Conservation (phyloP, 2,329 filamentous ascomycete species). For the Fusarium beomiforme region DNA sequence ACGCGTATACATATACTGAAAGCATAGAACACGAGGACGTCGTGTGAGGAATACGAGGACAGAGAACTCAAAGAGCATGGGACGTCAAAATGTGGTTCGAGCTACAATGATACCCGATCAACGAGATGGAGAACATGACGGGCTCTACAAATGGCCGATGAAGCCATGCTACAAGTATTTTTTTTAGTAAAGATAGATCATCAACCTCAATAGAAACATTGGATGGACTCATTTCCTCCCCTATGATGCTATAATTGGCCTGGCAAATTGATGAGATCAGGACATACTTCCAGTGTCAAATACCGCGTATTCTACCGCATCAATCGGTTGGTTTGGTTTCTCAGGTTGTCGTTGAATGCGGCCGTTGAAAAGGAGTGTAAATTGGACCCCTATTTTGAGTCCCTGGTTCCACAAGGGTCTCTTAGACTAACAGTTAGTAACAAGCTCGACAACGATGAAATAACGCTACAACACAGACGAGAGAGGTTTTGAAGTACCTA, state of each 20-base stretch:
- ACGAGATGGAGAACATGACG: constrained; percentile 20
- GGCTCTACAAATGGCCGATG: constrained; percentile 7
- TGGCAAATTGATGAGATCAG: background rate
- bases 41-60: constrained; percentile 16
- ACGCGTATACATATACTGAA: constrained; percentile 20
- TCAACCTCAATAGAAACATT: constrained; percentile 23
- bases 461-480: background rate
- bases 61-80: constrained; percentile 10
- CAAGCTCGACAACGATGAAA: background rate
- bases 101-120: constrained; percentile 34
- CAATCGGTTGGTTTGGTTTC: background rate
- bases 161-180: constrained; percentile 18
- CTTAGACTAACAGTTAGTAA: background rate
- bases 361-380: constrained; percentile 31
- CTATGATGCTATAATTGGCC: background rate
- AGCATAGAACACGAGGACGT: constrained; percentile 27
- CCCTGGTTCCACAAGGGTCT: background rate
- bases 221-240: background rate
- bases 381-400: constrained; percentile 35
- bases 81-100: constrained; percentile 27
- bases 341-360: too few species aligned
- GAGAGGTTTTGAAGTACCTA: background rate
- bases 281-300: too few species aligned
- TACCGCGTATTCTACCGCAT: background rate
- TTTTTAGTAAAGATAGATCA: constrained; percentile 19